Base-by-base conservation (phyloP, 202 grass and related monocot species). In the Zoysia matrella region DNA sequence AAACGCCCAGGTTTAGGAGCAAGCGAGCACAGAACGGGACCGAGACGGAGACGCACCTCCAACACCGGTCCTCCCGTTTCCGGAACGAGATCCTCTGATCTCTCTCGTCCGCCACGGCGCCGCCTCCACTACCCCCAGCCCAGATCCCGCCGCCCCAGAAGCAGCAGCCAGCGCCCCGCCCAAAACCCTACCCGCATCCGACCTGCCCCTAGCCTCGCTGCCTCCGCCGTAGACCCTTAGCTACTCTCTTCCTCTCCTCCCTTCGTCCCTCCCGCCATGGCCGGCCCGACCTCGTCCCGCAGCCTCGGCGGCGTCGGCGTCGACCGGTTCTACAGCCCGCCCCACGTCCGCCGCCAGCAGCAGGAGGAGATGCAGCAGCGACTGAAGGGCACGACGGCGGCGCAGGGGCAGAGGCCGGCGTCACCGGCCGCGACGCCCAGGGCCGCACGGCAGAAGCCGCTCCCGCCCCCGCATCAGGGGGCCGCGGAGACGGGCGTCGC, bases 311-410 rank as follows among this genome's bases (percentile, higher is more conserved):
- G 71, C 8, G 89, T 69, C 56, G 71, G 68, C 6, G 65, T 81
- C 5, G 90, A 94, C 13, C 86, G 94, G 0, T 97, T 97, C 84
- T 97, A 97, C 76, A 83, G 51, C 52, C 75, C 94, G 67, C 94
- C 92, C 4, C 87, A 92, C 69, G 50, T 94, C 14, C 87, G 94
- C 44, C 88, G 87, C 80, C 87, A 85, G 75, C 88, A 92, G 75
- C 81, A 86, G 43, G 70, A 90, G 91, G 77, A 82, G 73, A 72
- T 79, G 62, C 85, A 58, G 65, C 77, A 60, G 67, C 78, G 54
- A 2, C 65, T 30, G 22, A 80, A 80, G 67, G 78, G 45, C 22
- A 30, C 22, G 43, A 30, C 16, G 45, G 16, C 13, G 61, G 36
- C n/a, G 30, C 83, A 74, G 48, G 58, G 11, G 2, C 56, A 74